These are phyloP conservation scores for Grosmannia serpens DNA, from an alignment of 2,329 filamentous ascomycete genomes.

Conservation along the genomic window DNA sequence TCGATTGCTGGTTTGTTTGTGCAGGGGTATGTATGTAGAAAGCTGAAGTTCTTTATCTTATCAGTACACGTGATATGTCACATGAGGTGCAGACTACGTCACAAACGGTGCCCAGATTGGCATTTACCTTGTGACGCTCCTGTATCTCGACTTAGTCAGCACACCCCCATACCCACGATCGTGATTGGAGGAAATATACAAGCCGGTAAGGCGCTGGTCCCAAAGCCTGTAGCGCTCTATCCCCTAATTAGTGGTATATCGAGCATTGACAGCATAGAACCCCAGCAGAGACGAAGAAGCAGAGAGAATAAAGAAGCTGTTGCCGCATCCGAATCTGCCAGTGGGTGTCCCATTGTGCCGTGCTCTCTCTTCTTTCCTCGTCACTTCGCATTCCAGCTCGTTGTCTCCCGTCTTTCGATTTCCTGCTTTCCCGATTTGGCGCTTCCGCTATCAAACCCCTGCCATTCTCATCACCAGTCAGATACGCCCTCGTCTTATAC, in stretches of 20 bases:
- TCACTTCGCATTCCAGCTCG: neutral
- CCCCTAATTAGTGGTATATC: neutral
- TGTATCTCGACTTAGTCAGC: neutral
- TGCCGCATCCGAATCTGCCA: neutral
- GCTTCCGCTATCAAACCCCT: neutral
- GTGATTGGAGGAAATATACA: slow-evolving; percentile 4
- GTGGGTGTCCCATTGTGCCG: too few species aligned
- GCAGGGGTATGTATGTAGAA: too few species aligned
- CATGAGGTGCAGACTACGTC: too few species aligned
- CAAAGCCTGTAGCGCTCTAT: neutral
- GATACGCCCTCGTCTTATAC: too few species aligned
- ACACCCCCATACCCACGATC: neutral
- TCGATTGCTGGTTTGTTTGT: too few species aligned
- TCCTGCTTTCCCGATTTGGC: too few species aligned
- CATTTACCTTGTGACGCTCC: neutral
- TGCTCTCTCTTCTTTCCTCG: neutral
- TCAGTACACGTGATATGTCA: too few species aligned
- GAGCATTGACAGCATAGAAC: neutral
- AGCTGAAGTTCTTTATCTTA: too few species aligned
- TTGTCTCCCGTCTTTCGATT: too few species aligned
- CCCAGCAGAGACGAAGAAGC: neutral
- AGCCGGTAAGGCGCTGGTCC: neutral
- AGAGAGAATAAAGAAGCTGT: neutral
- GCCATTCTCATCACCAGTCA: too few species aligned
- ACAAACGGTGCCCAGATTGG: too few species aligned